phyloP scores from a whole-genome alignment of 306 rosid species.

The Fragaria vesca region DNA sequence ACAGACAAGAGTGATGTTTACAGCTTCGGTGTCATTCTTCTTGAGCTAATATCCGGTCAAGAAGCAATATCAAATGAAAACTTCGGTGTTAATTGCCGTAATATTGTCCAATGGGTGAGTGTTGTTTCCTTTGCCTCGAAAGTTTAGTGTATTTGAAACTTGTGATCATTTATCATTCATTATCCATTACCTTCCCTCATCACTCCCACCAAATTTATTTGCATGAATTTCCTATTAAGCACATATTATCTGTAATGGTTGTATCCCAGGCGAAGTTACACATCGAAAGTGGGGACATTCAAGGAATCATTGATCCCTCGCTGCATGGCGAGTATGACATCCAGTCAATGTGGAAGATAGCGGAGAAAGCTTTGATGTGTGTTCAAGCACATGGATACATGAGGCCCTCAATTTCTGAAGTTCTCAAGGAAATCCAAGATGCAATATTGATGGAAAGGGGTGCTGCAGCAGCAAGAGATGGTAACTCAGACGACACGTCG shows the following conservation, averaged over 20 bases:
- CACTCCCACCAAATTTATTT: not conserved
- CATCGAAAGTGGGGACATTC: slow-evolving; percentile 95
- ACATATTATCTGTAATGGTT: slow-evolving; percentile 5
- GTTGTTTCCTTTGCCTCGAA: slow-evolving; percentile 19
- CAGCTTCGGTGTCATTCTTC: slow-evolving; percentile 97
- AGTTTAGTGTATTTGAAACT: not conserved
- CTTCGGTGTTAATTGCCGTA: slow-evolving; percentile 90
- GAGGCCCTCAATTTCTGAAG: slow-evolving; percentile 94
- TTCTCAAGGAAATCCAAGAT: slow-evolving; percentile 95
- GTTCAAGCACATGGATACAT: slow-evolving; percentile 82
- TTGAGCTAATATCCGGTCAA: slow-evolving; percentile 95
- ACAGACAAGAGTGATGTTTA: slow-evolving; percentile 96
- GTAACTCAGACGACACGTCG: slow-evolving; percentile 64
- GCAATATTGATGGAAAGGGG: slow-evolving; percentile 77
- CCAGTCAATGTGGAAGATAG: slow-evolving; percentile 98
- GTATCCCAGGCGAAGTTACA: slow-evolving; percentile 71
- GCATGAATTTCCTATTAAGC: slow-evolving; percentile 1
- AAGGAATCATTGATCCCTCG: slow-evolving; percentile 83
- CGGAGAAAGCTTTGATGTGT: slow-evolving; percentile 97
- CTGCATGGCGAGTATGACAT: slow-evolving; percentile 62
- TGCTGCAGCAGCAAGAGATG: slow-evolving; percentile 46
- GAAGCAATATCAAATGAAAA: slow-evolving; percentile 94
- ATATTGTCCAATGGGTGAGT: slow-evolving; percentile 97
- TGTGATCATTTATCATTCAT: not conserved
- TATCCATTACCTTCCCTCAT: not conserved